Evolutionary conservation across 2,329 filamentous ascomycete species (phyloP), one percentile per base, ranked within the genome.

Genomic region (Xylariaceae sp.): DNA sequence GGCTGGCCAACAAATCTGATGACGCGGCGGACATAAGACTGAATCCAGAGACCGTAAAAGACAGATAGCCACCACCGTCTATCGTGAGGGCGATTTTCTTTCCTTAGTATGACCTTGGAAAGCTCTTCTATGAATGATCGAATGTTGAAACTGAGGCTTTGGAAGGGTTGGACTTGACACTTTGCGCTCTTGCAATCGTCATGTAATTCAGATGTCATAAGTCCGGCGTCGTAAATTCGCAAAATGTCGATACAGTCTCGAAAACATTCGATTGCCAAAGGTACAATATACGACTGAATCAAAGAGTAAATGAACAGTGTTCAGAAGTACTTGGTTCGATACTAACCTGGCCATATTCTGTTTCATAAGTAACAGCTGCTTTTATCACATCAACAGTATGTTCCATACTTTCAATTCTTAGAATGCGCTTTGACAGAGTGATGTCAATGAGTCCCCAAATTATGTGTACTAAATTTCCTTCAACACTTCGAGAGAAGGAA

Each of bases 61-160:
- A 50, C 48, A 18, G 61, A 63, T 12, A 63, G n/a, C 61, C 61
- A 63, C 61, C 61, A 63, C 57, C 56, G 49, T 44, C 56, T 63
- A 20, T 61, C 61, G 16, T 59, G 56, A 14, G 55, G 53, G 7
- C 59, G 43, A 20, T 61, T 63, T 7, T 63, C 61, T 29, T 63
- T 63, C 20, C 59, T 54, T 21, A 63, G 57, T 20, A 63, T 59
- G 2, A 61, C 45, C 40, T 49, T 63, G 10, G 61, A 63, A 2
- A 63, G 51, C 19, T 63, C 61, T 7, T 63, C 49, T 18, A 29
- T 49, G 37, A 61, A 63, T 9, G 42, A 40, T 32, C 54, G 53
- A 20, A 63, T 55, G 16, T 57, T 61, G 12, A 47, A 52, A 32
- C 42, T 59, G 12, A 63, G 59, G 2, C 52, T 40, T 19, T 55